A percentile compares a stretch with the other conserved stretches of the same genome.
Evolutionary conservation across 805 yeast species (phyloP).

Genomic region (Saccharomyces cerevisiae): DNA sequence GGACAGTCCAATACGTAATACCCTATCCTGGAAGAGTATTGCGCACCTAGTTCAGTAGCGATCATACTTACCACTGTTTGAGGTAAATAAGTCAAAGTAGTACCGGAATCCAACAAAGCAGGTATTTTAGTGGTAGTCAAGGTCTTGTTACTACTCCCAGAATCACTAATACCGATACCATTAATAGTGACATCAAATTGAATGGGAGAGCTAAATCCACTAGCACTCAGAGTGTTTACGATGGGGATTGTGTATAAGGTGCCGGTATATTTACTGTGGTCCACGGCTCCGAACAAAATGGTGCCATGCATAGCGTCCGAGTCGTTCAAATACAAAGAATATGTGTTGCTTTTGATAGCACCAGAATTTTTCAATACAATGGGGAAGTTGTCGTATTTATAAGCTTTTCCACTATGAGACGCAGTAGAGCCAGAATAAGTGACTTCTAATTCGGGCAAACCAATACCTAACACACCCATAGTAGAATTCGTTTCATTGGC

Average conservation of each 20-base stretch:
- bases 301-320: constrained; percentile 38
- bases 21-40: constrained; percentile 33
- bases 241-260: constrained; percentile 42
- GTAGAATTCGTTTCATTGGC: constrained; percentile 57
- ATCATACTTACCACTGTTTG: constrained; percentile 17
- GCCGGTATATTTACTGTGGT: constrained; percentile 54
- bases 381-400: constrained; percentile 59
- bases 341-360: constrained; percentile 33
- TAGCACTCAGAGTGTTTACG: constrained; percentile 31
- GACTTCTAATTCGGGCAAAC: constrained; percentile 59
- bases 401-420: constrained; percentile 14
- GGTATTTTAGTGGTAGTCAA: constrained; percentile 20
- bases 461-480: constrained; percentile 67
- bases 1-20: constrained; percentile 40
- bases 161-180: neutral
- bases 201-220: constrained; percentile 14
- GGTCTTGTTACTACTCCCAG: constrained; percentile 6
- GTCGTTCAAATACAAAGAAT: constrained; percentile 54
- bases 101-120: constrained; percentile 49
- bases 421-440: constrained; percentile 36
- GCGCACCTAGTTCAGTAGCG: constrained; percentile 32
- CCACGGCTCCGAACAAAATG: constrained; percentile 68
- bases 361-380: constrained; percentile 48
- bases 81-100: constrained; percentile 46
- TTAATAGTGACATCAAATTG: constrained; percentile 14